These are phyloP conservation scores for Borealophlyctis nickersoniae DNA, from an alignment of 192 early-diverging fungal species.

Conservation along the genomic window DNA sequence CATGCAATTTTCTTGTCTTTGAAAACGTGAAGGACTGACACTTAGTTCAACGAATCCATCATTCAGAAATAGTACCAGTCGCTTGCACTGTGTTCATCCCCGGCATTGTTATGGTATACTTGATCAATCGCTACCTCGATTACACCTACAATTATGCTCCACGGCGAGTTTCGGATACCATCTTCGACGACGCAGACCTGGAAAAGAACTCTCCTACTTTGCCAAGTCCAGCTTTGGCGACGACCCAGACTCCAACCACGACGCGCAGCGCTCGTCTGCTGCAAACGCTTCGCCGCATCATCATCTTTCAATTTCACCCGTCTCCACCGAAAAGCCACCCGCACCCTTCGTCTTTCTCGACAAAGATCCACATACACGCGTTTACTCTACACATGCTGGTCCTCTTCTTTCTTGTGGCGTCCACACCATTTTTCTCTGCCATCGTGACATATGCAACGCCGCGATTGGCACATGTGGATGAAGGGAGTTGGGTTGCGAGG, in stretches of 20 bases:
- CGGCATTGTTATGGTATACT: neutral
- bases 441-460: too few relatives aligned
- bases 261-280: too few relatives aligned
- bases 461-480: too few relatives aligned
- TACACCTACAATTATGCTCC: neutral
- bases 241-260: too few relatives aligned
- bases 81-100: neutral
- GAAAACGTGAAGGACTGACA: too few relatives aligned
- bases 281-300: neutral
- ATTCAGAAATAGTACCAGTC: neutral
- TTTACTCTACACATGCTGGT: neutral
- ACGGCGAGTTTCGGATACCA: neutral
- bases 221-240: too few relatives aligned
- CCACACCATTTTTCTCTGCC: too few relatives aligned
- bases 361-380: neutral
- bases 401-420: neutral
- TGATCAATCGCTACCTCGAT: neutral
- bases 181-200: neutral
- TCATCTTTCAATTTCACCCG: slow-evolving; percentile 1
- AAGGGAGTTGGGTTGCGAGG: too few relatives aligned
- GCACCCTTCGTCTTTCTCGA: neutral
- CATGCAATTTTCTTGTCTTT: neutral
- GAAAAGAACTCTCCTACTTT: neutral
- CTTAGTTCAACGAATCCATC: neutral
- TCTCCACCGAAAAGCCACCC: neutral